Evolutionary conservation across 2,329 filamentous ascomycete species (phyloP).

Genomic region (Phialemonium atrogriseum): DNA sequence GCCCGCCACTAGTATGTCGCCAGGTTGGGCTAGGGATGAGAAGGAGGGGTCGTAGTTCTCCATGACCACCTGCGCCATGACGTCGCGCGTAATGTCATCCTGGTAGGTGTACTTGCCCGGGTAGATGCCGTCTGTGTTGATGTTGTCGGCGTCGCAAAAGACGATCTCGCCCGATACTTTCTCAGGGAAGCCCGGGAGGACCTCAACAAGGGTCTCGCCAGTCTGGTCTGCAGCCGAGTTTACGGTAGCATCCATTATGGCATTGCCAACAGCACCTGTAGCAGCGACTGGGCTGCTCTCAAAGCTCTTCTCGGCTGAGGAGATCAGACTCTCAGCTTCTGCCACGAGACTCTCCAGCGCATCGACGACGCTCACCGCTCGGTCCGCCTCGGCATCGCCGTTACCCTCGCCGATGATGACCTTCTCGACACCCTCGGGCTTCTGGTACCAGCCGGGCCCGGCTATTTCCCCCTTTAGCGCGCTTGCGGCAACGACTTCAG

Average conservation of each 20-base stretch:
- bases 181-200: slow-evolving; percentile 81
- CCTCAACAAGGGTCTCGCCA: slow-evolving; percentile 50
- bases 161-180: slow-evolving; percentile 78
- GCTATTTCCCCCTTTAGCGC: slow-evolving; percentile 65
- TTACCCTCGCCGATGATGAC: slow-evolving; percentile 1
- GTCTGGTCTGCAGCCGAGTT: slow-evolving; percentile 12
- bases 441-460: slow-evolving; percentile 71
- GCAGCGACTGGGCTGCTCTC: slow-evolving; percentile 19
- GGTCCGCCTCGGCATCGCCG: slow-evolving; percentile 41
- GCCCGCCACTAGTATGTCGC: slow-evolving; percentile 77
- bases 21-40: slow-evolving; percentile 47
- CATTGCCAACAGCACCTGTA: slow-evolving; percentile 14
- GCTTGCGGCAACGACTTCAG: slow-evolving; percentile 87
- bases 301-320: slow-evolving; percentile 35
- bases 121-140: slow-evolving; percentile 91
- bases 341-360: slow-evolving; percentile 64
- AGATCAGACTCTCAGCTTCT: slow-evolving; percentile 57
- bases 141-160: slow-evolving; percentile 72
- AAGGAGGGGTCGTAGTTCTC: slow-evolving; percentile 83
- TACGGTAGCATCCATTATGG: slow-evolving; percentile 10
- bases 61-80: slow-evolving; percentile 89
- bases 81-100: slow-evolving; percentile 65
- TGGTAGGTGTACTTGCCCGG: slow-evolving; percentile 72
- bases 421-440: slow-evolving; percentile 52
- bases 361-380: slow-evolving; percentile 58